Percentiles rank a stretch among this genome's conserved stretches.
Conservation (phyloP, 176 grass and related monocot genomes). For the Otatea glauca region DNA sequence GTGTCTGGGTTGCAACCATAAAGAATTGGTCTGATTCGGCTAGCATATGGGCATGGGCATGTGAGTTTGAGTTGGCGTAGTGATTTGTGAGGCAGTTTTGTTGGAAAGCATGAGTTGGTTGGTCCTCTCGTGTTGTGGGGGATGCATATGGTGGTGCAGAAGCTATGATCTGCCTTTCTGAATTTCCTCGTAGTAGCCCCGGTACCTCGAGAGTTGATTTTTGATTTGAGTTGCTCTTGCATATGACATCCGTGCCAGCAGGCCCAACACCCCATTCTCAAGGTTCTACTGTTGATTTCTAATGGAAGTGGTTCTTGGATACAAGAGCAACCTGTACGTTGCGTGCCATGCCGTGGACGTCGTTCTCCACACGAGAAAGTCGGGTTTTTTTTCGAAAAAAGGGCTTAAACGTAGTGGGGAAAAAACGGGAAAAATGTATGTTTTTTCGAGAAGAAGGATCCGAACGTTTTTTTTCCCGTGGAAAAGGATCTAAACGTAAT, state of each 20-base stretch:
- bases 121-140: constrained; percentile 22
- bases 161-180: constrained; percentile 14
- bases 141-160: constrained; percentile 28
- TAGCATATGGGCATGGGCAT: constrained; percentile 28
- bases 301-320: neutral
- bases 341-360: too few relatives aligned
- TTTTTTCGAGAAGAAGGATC: too few relatives aligned
- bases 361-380: too few relatives aligned
- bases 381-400: too few relatives aligned
- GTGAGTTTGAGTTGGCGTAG: constrained; percentile 18
- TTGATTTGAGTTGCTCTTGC: neutral
- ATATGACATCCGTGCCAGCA: neutral
- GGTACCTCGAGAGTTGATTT: neutral
- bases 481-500: too few relatives aligned
- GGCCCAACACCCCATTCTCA: too few relatives aligned
- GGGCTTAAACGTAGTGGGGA: too few relatives aligned
- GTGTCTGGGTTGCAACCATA: constrained; percentile 10
- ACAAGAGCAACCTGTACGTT: too few relatives aligned
- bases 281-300: neutral
- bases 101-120: constrained; percentile 2
- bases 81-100: constrained; percentile 24
- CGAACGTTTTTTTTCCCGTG: too few relatives aligned
- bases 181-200: neutral
- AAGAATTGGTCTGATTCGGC: constrained; percentile 30
- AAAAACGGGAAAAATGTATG: too few relatives aligned